A percentile compares a stretch with the other conserved stretches of the same genome.
phyloP scores from a whole-genome alignment of 305 asterid species.

The Fraxinus nigra region DNA sequence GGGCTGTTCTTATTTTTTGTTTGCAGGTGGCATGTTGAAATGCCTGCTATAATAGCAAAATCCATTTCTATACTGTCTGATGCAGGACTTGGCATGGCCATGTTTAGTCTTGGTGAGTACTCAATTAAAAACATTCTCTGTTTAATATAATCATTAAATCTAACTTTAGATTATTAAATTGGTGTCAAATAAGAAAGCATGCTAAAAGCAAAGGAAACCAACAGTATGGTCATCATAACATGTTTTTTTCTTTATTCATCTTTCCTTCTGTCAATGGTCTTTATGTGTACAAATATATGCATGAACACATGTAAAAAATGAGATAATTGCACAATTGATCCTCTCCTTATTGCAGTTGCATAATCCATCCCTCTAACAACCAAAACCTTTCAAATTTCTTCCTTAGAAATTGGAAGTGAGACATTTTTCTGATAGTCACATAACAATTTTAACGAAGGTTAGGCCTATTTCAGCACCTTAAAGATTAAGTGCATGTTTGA shows the following conservation, averaged over 20 bases:
- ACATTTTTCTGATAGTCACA: neutral
- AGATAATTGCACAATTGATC: neutral
- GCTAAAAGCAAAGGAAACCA: constrained; percentile 28
- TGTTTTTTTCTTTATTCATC: constrained; percentile 34
- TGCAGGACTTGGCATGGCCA: constrained; percentile 89
- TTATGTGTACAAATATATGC: neutral
- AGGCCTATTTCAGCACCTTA: neutral
- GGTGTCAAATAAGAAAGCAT: constrained; percentile 35
- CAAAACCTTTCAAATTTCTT: neutral
- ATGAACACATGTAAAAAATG: neutral
- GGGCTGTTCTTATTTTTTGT: neutral
- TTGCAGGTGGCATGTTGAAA: constrained; percentile 64
- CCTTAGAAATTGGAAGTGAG: neutral
- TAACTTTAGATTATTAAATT: constrained; percentile 8
- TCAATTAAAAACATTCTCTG: neutral
- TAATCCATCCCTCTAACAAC: neutral
- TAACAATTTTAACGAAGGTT: neutral
- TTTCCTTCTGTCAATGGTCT: constrained; percentile 8
- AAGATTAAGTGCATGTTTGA: neutral
- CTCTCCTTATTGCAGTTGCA: neutral
- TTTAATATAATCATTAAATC: constrained; percentile 2
- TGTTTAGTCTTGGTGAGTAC: constrained; percentile 72
- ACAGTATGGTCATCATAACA: constrained; percentile 34
- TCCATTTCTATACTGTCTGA: constrained; percentile 76
- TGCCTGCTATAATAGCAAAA: constrained; percentile 66